Percentiles rank a stretch among this genome's conserved stretches.
Conservation (phyloP, 1,139 yeast species). For the Yamadazyma triangularis region DNA sequence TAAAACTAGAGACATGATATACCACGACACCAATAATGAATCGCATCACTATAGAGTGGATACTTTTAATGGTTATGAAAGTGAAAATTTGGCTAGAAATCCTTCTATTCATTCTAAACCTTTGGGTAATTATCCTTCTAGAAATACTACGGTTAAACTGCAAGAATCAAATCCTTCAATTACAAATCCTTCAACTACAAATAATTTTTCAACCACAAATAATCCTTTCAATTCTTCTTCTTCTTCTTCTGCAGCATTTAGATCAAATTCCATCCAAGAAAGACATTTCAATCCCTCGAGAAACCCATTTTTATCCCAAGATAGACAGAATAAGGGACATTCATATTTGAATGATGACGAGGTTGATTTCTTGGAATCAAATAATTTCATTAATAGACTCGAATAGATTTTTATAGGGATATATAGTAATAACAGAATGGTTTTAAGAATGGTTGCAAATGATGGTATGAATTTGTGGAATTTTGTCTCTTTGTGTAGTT, state of each 20-base stretch:
- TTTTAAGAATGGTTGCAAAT: no score
- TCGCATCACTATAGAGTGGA: constrained; percentile 14
- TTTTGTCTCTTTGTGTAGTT: no score
- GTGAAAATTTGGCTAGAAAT: not conserved
- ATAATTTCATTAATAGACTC: constrained; percentile 4
- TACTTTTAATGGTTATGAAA: constrained; percentile 11
- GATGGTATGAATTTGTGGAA: no score
- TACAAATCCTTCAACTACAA: constrained; percentile 1
- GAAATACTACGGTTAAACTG: no score
- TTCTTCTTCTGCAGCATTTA: constrained; percentile 2
- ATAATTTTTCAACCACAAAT: not conserved
- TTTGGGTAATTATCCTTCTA: no score
- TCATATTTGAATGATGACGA: constrained; percentile 29
- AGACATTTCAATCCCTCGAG: not conserved
- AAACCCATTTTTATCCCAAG: no score
- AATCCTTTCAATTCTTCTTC: not conserved
- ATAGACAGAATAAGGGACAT: constrained; percentile 1
- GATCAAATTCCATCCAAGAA: no score
- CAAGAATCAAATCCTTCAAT: no score
- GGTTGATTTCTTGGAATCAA: constrained; percentile 19
- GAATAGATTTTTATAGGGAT: constrained; percentile 3
- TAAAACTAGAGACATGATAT: constrained; percentile 13
- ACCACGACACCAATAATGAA: constrained; percentile 7
- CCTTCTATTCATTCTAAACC: no score
- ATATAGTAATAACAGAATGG: no score